Conservation (phyloP, 1,139 yeast genomes). For the Debaryomyces fabryi region DNA sequence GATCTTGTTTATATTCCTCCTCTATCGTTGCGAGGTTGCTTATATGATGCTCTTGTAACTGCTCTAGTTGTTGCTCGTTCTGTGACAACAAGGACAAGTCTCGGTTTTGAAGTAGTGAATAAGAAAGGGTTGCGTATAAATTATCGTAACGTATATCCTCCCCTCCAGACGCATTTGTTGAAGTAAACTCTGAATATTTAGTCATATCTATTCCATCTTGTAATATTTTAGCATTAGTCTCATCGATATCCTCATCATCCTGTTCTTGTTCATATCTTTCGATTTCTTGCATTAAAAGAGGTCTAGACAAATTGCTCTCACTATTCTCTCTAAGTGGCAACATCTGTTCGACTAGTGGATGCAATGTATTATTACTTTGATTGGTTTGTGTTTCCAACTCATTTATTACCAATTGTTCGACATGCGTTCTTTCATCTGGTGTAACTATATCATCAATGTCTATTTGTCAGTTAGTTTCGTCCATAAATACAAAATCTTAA, state of each 20-base stretch:
- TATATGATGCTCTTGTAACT: constrained; percentile 23
- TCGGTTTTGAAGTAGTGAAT: constrained; percentile 33
- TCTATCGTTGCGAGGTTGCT: constrained; percentile 21
- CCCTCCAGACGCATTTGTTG: constrained; percentile 15
- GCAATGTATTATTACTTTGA: constrained; percentile 16
- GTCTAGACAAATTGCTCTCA: constrained; percentile 12
- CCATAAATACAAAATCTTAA: neutral
- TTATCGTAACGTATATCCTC: constrained; percentile 21
- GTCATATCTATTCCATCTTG: constrained; percentile 32
- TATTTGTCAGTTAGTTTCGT: constrained; percentile 19
- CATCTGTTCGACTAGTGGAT: constrained; percentile 33
- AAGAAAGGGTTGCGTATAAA: constrained; percentile 36
- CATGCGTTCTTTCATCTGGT: constrained; percentile 35
- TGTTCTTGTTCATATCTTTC: constrained; percentile 36
- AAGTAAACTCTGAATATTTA: constrained; percentile 28
- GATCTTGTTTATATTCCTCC: constrained; percentile 17
- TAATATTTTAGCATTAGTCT: constrained; percentile 14
- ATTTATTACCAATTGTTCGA: constrained; percentile 34
- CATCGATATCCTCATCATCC: constrained; percentile 21
- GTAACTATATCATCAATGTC: constrained; percentile 33
- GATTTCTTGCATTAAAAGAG: constrained; percentile 28
- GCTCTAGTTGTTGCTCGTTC: constrained; percentile 23
- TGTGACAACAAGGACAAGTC: constrained; percentile 26
- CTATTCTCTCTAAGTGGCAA: constrained; percentile 24
- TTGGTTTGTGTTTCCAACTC: constrained; percentile 25